A percentile compares a stretch with the other conserved stretches of the same genome.
These are phyloP conservation scores for Suhomyces atakaporum DNA, from an alignment of 1,139 yeast genomes.

Conservation along the genomic window DNA sequence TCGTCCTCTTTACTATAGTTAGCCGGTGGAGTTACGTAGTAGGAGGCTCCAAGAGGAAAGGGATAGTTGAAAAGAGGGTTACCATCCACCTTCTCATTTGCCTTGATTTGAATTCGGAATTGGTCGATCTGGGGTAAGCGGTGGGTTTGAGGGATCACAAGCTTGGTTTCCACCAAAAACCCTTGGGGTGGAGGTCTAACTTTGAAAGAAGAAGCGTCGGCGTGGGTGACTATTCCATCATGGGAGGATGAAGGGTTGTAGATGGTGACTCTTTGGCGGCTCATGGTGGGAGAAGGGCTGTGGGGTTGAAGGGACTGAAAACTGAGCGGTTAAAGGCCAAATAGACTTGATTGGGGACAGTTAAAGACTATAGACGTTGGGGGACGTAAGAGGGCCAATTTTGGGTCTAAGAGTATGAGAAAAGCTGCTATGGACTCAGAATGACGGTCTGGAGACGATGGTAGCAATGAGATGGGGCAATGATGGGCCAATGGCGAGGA, in stretches of 20 bases:
- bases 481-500: too few relatives aligned
- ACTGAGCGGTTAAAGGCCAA: too few relatives aligned
- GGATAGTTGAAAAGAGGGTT: constrained; percentile 29
- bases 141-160: constrained; percentile 8
- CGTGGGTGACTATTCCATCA: constrained; percentile 26
- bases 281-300: constrained; percentile 8
- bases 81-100: constrained; percentile 9
- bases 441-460: too few relatives aligned
- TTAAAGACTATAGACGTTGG: too few relatives aligned
- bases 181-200: constrained; percentile 14
- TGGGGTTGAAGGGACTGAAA: not conserved
- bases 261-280: constrained; percentile 38
- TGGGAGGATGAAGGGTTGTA: constrained; percentile 29
- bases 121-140: constrained; percentile 14
- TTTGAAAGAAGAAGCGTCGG: constrained; percentile 3
- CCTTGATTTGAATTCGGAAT: constrained; percentile 28
- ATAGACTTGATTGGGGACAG: too few relatives aligned
- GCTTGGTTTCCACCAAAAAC: constrained; percentile 26
- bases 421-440: too few relatives aligned
- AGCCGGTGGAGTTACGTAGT: constrained; percentile 30
- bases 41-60: constrained; percentile 25
- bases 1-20: constrained; percentile 15
- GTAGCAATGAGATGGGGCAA: too few relatives aligned
- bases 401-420: too few relatives aligned
- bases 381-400: too few relatives aligned